Percentiles rank a stretch among this genome's conserved stretches.
phyloP scores from a whole-genome alignment of 2,329 filamentous ascomycete genomes.

The Cytospora paraplurivora region DNA sequence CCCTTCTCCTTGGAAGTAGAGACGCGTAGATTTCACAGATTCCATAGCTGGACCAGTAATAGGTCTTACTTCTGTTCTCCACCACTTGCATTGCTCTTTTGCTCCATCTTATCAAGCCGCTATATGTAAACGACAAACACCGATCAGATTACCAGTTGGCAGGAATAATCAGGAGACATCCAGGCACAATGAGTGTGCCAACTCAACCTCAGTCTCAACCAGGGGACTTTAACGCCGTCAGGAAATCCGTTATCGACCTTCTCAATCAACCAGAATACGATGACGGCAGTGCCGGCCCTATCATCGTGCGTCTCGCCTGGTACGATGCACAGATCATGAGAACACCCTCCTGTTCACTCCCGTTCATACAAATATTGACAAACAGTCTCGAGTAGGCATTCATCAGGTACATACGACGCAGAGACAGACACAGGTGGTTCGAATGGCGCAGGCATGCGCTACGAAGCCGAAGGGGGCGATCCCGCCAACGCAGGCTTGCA shows the following conservation, averaged over 20 bases:
- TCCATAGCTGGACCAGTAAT: not conserved
- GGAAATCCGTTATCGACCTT: conserved; percentile 54
- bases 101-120: not conserved
- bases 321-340: conserved; percentile 36
- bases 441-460: conserved; percentile 68
- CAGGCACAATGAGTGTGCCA: conserved; percentile 15
- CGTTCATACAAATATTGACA: conserved; percentile 15
- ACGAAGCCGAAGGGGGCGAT: conserved; percentile 64
- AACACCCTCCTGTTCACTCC: not conserved
- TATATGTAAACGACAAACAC: not conserved
- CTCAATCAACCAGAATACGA: conserved; percentile 65
- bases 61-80: not conserved
- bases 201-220: conserved; percentile 1
- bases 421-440: conserved; percentile 63
- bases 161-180: not conserved
- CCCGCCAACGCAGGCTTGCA: conserved; percentile 67
- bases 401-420: conserved; percentile 63
- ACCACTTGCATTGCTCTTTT: not conserved
- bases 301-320: conserved; percentile 66
- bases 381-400: conserved; percentile 49
- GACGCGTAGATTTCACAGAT: not conserved
- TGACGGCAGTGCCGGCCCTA: conserved; percentile 64
- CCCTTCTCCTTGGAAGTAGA: not conserved
- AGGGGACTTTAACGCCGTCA: conserved; percentile 65
- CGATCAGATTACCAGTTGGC: not conserved